Evolutionary conservation across 2,329 filamentous ascomycete species (phyloP), one percentile per base, ranked within the genome.

Genomic region (Cytospora schulzeri): DNA sequence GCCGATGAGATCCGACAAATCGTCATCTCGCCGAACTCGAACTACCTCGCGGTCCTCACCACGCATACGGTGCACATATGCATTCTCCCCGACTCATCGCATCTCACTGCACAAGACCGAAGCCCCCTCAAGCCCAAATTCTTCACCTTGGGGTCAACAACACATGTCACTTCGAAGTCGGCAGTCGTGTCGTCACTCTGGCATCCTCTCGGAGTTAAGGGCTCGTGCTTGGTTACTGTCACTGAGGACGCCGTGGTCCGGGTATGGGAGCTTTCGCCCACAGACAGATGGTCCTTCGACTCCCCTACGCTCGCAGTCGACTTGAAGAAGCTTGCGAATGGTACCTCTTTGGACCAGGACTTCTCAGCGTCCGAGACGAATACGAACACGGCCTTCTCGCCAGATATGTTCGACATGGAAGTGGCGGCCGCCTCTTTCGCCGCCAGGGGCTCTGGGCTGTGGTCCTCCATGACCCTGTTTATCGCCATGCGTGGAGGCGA

Each of bases 391-490:
- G 89, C 88, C 12, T 98, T 96, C 71, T 97, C 93, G 0, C 91
- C 93, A 0, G 93, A 98, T 74, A 87, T 86, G 1, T 89, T 96
- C 65, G 93, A 98, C 74, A 96, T 99, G 89, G 91, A 97, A 73
- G 92, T 96, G 26, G 92, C 93, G 4, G 89, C 93, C 2, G 93
- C 93, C 58, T 91, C 88, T 74, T 99, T 99, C 78, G 81, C 84
- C 41, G 80, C 80, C 15, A 82, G 83, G 68, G 82, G 81, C 41
- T 85, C 85, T 8, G 94, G 93, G 17, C 93, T 93, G 61, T 99
- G 95, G 95, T 91, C 93, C 9, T 88, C 93, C 12, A 97, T 97
- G 91, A 98, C 95, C 0, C 82, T 99, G 14, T 99, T 94, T 92
- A 81, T 98, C 59, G 93, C 93, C n/a, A 99, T 97, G 91, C 87